These are phyloP conservation scores for Pythium scleroteichum DNA, from an alignment of 352 stramenopile species.

Conservation along the genomic window DNA sequence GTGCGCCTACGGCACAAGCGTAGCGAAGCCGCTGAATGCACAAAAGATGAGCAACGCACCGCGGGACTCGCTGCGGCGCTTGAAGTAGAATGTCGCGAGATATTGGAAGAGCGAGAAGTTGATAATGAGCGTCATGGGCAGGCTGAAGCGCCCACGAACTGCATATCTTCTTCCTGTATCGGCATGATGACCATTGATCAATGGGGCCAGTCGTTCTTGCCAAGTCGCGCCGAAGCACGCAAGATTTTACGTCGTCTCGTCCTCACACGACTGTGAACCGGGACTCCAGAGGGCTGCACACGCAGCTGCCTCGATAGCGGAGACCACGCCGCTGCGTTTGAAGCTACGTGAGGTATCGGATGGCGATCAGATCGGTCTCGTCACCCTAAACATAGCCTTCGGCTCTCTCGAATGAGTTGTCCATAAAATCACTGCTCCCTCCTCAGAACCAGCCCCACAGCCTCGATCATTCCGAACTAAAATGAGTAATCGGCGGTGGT, in stretches of 20 bases:
- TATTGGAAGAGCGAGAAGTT: slow-evolving; percentile 26
- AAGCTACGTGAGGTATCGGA: too few relatives aligned
- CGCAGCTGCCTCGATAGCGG: slow-evolving; percentile 15
- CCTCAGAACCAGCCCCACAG: too few relatives aligned
- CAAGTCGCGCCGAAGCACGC: too few relatives aligned
- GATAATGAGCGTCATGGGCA: slow-evolving; percentile 17
- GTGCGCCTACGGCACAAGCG: slow-evolving; percentile 7
- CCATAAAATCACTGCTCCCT: too few relatives aligned
- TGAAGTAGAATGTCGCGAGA: slow-evolving; percentile 14
- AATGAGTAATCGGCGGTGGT: too few relatives aligned
- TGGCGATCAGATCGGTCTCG: too few relatives aligned
- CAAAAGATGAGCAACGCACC: slow-evolving; percentile 1
- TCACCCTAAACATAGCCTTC: too few relatives aligned
- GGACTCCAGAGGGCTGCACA: background rate
- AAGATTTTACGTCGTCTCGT: background rate
- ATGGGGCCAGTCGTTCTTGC: background rate
- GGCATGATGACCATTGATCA: slow-evolving; percentile 5
- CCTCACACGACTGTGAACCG: too few relatives aligned
- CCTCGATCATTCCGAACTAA: too few relatives aligned
- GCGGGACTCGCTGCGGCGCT: background rate
- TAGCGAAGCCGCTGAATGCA: slow-evolving; percentile 5
- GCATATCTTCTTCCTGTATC: slow-evolving; percentile 12
- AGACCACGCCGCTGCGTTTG: background rate
- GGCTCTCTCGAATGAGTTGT: too few relatives aligned
- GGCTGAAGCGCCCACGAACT: slow-evolving; percentile 5